Percentiles rank a stretch among this genome's conserved stretches.
Evolutionary conservation across 2,329 filamentous ascomycete genomes (phyloP).

Genomic region (Talaromyces funiculosus): DNA sequence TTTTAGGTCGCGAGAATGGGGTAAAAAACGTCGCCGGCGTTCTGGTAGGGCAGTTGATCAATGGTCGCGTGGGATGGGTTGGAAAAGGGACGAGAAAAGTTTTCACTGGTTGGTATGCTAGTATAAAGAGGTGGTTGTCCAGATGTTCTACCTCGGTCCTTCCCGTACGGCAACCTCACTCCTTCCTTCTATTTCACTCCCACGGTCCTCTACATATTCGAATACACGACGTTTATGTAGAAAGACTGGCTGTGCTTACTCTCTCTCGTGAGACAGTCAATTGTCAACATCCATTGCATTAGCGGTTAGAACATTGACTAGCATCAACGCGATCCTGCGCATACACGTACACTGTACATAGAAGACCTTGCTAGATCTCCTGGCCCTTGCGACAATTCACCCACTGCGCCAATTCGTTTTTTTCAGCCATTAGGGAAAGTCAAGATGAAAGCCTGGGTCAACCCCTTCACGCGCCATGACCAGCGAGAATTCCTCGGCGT

Average conservation of each 20-base stretch:
- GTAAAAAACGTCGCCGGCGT: neutral
- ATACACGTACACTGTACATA: neutral
- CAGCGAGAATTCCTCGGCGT: constrained; percentile 45
- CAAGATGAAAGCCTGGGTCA: constrained; percentile 15
- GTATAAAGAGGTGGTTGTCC: neutral
- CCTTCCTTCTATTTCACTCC: neutral
- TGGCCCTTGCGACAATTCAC: neutral
- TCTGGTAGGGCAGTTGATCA: neutral
- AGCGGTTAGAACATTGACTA: neutral
- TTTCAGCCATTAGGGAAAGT: neutral
- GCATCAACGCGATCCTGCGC: constrained; percentile 1
- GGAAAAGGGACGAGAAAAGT: neutral
- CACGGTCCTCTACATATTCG: neutral
- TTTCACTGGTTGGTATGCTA: neutral
- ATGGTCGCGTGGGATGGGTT: neutral
- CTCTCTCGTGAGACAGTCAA: neutral
- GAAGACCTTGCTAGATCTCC: neutral
- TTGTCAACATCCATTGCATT: neutral
- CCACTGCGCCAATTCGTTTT: constrained; percentile 1
- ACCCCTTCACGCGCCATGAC: constrained; percentile 49
- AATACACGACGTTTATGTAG: neutral
- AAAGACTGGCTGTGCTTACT: neutral
- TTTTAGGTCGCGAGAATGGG: neutral
- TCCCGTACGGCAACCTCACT: neutral
- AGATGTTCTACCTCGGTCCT: neutral